Conservation (phyloP, 2,329 filamentous ascomycete genomes). For the Cadophora sp. region DNA sequence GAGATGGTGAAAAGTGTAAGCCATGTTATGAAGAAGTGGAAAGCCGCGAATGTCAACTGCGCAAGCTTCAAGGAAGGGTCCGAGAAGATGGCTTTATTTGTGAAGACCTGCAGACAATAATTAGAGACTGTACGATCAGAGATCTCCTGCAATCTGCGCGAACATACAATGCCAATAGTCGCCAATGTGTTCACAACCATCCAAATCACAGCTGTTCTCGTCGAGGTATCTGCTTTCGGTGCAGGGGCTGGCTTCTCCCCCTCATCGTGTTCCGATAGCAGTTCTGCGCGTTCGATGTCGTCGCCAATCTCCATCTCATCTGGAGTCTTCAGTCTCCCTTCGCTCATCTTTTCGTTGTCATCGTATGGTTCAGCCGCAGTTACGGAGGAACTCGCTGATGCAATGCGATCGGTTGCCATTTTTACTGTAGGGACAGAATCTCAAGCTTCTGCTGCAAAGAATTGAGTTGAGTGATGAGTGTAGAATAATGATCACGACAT, state of each 20-base stretch:
- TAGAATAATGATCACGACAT: background rate
- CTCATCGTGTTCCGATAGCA: slow-evolving; percentile 44
- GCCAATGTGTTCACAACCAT: slow-evolving; percentile 67
- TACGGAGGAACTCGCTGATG: slow-evolving; percentile 40
- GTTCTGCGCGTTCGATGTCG: slow-evolving; percentile 50
- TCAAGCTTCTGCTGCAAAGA: background rate
- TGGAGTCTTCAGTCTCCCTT: slow-evolving; percentile 38
- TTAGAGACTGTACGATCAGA: slow-evolving; percentile 3
- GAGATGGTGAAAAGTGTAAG: slow-evolving; percentile 68
- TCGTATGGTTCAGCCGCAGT: slow-evolving; percentile 40
- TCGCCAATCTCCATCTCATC: slow-evolving; percentile 49
- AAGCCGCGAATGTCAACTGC: slow-evolving; percentile 70
- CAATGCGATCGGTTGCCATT: slow-evolving; percentile 40
- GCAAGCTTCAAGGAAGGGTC: slow-evolving; percentile 65
- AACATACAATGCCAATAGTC: slow-evolving; percentile 66
- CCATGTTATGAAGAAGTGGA: slow-evolving; percentile 73
- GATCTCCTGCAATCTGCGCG: slow-evolving; percentile 17
- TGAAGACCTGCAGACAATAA: slow-evolving; percentile 55
- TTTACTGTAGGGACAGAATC: slow-evolving; percentile 22
- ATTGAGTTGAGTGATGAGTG: background rate
- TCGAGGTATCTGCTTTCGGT: slow-evolving; percentile 42
- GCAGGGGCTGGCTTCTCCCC: slow-evolving; percentile 44
- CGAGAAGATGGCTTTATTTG: slow-evolving; percentile 73
- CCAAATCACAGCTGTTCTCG: slow-evolving; percentile 56
- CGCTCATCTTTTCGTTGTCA: slow-evolving; percentile 39